phyloP scores from a whole-genome alignment of 208 protist genomes.

The Leishmania turanica region DNA sequence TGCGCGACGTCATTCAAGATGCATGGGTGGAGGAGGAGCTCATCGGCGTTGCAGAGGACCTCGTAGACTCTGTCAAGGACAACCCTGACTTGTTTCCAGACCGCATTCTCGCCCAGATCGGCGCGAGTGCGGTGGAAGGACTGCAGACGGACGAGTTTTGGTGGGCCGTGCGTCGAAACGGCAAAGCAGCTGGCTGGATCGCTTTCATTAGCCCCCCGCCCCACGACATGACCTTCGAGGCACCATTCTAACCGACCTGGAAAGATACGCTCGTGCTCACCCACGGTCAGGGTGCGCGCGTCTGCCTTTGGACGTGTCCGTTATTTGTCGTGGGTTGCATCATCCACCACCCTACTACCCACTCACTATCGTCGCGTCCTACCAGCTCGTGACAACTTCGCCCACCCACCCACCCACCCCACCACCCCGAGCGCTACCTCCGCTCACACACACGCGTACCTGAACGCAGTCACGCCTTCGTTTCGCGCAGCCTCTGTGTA shows the following conservation, averaged over 20 bases:
- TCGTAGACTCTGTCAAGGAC: constrained; percentile 45
- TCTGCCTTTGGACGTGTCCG: not conserved
- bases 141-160: constrained; percentile 47
- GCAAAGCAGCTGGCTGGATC: constrained; percentile 43
- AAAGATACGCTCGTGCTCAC: not conserved
- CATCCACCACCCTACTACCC: not conserved
- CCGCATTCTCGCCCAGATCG: constrained; percentile 55
- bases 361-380: not conserved
- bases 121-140: constrained; percentile 37
- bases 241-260: constrained; percentile 9
- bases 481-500: not conserved
- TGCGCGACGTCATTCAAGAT: constrained; percentile 77
- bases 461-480: too few relatives aligned
- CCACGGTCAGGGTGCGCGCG: not conserved
- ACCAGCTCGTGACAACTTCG: not conserved
- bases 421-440: not conserved
- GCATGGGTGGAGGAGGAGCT: constrained; percentile 87
- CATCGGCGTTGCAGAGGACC: constrained; percentile 55
- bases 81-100: constrained; percentile 64
- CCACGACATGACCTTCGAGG: constrained; percentile 30
- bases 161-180: constrained; percentile 28
- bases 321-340: not conserved
- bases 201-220: constrained; percentile 59
- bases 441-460: not conserved
- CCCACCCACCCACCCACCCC: not conserved